Base-by-base conservation (phyloP, 2,329 filamentous ascomycete species). In the Fusarium sterilihyphosum region DNA sequence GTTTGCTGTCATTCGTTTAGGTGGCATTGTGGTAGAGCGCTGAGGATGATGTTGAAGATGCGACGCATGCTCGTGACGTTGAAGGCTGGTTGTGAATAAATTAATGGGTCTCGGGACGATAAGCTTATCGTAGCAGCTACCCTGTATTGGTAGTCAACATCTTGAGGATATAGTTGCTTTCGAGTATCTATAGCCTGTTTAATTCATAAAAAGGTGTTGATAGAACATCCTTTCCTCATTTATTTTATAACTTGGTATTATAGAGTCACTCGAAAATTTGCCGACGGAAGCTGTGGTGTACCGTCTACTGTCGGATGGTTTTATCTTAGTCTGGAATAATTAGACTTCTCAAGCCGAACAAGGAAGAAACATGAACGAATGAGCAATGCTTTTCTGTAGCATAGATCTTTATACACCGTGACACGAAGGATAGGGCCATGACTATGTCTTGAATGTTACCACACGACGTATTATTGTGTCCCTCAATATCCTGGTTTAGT, bases 1-100 rank as follows among this genome's bases (percentile, higher is more conserved):
- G 80, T 98, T 98, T 72, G 95, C 95, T 73, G 96, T 98, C 94
- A 98, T 98, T 79, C 94, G 93, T 82, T 94, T 95, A 18, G 92
- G 90, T 71, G 93, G 92, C 88, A 89, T 90, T 67, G 60, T 79
- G 75, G 50, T 50, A 40, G 22, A 37, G 50, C 22, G 29, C 22
- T 26, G 24, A 35, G 49, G 54, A 60, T 57, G 61, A 58, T 44
- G 26, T 54, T 61, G 58, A 59, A 50, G 49, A 73, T 77, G 38
- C 50, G 46, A 50, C 70, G 61, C 29, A 50, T 73, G 58, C 38
- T 46, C 53, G 73, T 77, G 76, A 78, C 73, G 76, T 75, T 77
- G 56, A 56, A 71, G 50, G 53, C 54, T 69, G 57, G 47, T 58
- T 58, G 38, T 49, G 38, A 46, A 62, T 64, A 76, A 73, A 69